Base-by-base conservation (phyloP, 768 basidiomycete genomes). In the Russula olivacea region DNA sequence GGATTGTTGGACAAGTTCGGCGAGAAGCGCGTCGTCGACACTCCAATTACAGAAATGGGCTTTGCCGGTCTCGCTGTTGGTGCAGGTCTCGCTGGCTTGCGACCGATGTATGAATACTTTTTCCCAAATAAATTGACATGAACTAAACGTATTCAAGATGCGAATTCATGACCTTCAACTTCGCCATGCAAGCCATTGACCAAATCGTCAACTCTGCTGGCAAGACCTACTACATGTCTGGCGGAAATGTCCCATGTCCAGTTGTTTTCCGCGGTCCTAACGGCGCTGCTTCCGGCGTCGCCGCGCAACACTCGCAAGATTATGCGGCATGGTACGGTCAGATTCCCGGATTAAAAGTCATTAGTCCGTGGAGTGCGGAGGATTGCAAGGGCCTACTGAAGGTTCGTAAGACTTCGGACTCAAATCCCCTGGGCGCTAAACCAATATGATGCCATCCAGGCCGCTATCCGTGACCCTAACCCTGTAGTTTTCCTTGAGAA, bases 161-260 rank as follows among this genome's bases (percentile, higher is more conserved):
- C 83, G 96, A 98, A 80, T 99, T 98, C 81, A 98, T 98, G 96
- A 98, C 96, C 17, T 98, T 96, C 82, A 98, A 99, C 82, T 98
- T 99, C 74, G 96, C 96, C 68, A 99, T 98, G 96, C 93, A 95
- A 78, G 95, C 97, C 62, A 98, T 99, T 74, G 97, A 99, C 79
- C 97, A 99, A 73, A 99, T 99, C 66, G 93, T 99, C 76, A 99
- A 99, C 83, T 98, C 97, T n/a, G 97, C 90, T 60, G 97, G 93
- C 64, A 99, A 98, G 81, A 99, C 97, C 4, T 95, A 98, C 78
- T 99, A 99, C 84, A 99, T 99, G 97, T 98, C 97, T 43, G 97
- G 97, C 62, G 97, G 97, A 67, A 98, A 94, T 71, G 95, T 98
- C 19, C 91, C 94, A 12, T 98, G 96, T 79, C 94, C 97, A 25